phyloP scores from a whole-genome alignment of 129 eudicot genomes.

The Ambrosia artemisiifolia region DNA sequence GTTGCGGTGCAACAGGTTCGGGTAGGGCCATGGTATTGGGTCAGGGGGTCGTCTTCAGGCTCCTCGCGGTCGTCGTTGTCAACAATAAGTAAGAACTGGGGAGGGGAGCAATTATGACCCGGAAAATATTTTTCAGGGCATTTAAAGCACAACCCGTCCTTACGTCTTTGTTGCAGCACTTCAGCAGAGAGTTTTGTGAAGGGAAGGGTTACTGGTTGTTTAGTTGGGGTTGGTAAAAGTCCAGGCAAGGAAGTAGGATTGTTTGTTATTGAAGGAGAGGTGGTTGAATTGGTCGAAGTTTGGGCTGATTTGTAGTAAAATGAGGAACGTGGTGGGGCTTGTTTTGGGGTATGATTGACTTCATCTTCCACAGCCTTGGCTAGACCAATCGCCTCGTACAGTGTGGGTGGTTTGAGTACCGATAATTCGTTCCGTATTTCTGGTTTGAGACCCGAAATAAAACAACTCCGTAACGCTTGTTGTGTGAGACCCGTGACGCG shows the following conservation, averaged over 20 bases:
- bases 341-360: background rate
- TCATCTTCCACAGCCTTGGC: background rate
- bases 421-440: background rate
- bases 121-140: too few species aligned
- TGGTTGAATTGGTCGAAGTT: background rate
- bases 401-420: background rate
- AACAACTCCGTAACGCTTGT: background rate
- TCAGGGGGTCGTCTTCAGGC: background rate
- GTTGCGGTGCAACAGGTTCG: background rate
- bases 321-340: background rate
- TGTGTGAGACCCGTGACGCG: background rate
- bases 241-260: background rate
- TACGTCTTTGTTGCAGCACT: background rate
- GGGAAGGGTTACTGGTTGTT: background rate
- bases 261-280: background rate
- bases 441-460: background rate
- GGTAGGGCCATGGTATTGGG: background rate
- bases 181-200: background rate
- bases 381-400: background rate
- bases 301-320: background rate
- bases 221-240: background rate
- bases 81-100: too few species aligned
- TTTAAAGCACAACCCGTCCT: too few species aligned
- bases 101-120: too few species aligned
- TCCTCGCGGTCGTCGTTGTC: background rate